These are phyloP conservation scores for Coemansia nantahalensis DNA, from an alignment of 192 early-diverging fungal species.

Conservation along the genomic window DNA sequence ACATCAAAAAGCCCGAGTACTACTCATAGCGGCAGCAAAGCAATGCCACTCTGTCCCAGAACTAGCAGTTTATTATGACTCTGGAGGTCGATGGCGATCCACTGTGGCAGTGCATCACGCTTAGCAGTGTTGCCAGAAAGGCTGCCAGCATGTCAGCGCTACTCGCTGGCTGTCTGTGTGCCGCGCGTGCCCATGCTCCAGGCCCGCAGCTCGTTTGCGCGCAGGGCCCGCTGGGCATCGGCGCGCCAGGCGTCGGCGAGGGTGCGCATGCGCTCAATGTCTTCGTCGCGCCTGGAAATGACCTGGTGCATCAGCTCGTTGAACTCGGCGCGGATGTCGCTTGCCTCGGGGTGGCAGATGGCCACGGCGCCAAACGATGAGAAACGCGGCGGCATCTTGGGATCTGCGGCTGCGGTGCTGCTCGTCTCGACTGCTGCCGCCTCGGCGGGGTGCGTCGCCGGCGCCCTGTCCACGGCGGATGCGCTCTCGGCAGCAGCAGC, in stretches of 20 bases:
- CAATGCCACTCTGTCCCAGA: too few relatives aligned
- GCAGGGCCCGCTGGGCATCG: conserved; percentile 29
- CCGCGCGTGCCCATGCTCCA: conserved; percentile 43
- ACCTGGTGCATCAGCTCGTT: conserved; percentile 48
- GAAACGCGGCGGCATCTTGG: conserved; percentile 16
- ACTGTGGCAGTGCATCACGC: too few relatives aligned
- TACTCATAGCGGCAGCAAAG: conserved; percentile 55
- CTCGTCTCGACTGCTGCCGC: neutral
- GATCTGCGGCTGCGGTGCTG: neutral
- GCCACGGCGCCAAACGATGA: conserved; percentile 17
- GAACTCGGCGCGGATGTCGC: conserved; percentile 50
- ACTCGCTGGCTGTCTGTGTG: conserved; percentile 22
- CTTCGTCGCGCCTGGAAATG: conserved; percentile 45
- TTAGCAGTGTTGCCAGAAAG: too few relatives aligned
- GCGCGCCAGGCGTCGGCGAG: conserved; percentile 41
- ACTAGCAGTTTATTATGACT: too few relatives aligned
- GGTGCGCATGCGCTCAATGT: conserved; percentile 43
- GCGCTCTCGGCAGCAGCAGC: too few relatives aligned
- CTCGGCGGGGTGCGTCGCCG: too few relatives aligned
- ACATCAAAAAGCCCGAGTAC: conserved; percentile 95
- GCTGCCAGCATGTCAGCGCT: neutral
- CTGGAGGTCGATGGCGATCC: too few relatives aligned
- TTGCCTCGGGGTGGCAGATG: conserved; percentile 46
- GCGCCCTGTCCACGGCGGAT: too few relatives aligned
- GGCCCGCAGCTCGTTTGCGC: conserved; percentile 20